Percentiles rank a stretch among this genome's conserved stretches.
These are phyloP conservation scores for Ascochyta pisi DNA, from an alignment of 2,329 filamentous ascomycete genomes.

Conservation along the genomic window DNA sequence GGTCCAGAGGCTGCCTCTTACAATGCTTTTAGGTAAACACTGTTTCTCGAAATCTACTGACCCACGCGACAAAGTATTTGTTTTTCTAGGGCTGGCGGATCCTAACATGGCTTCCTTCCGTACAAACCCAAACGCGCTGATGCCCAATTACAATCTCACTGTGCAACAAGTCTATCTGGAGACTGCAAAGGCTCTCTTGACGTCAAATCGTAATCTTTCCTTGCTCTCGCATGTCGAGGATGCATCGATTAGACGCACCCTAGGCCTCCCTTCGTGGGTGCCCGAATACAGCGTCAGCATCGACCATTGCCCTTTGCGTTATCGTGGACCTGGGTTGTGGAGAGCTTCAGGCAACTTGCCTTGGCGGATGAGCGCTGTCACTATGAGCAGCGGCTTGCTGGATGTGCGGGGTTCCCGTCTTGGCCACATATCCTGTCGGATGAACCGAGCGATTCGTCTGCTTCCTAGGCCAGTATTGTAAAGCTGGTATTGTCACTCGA, in stretches of 20 bases:
- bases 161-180: constrained; percentile 31
- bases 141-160: constrained; percentile 30
- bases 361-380: constrained; percentile 21
- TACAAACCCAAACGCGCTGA: constrained; percentile 20
- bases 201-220: constrained; percentile 26
- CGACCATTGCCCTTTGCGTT: constrained; percentile 34
- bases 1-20: constrained; percentile 20
- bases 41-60: constrained; percentile 35
- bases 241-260: constrained; percentile 20
- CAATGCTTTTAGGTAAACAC: constrained; percentile 31
- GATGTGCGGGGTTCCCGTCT: constrained; percentile 30
- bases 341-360: constrained; percentile 20
- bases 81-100: constrained; percentile 35
- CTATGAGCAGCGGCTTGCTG: constrained; percentile 25
- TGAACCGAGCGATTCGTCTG: constrained; percentile 27
- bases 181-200: constrained; percentile 24
- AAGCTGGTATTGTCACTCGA: constrained; percentile 27
- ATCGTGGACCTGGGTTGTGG: constrained; percentile 25
- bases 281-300: constrained; percentile 34
- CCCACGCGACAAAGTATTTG: constrained; percentile 40
- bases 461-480: constrained; percentile 32
- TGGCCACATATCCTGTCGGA: constrained; percentile 19
- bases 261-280: constrained; percentile 35
- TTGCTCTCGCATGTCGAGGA: constrained; percentile 37
- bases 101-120: constrained; percentile 28